phyloP scores from a whole-genome alignment of 208 protist genomes.

The Leishmania major region DNA sequence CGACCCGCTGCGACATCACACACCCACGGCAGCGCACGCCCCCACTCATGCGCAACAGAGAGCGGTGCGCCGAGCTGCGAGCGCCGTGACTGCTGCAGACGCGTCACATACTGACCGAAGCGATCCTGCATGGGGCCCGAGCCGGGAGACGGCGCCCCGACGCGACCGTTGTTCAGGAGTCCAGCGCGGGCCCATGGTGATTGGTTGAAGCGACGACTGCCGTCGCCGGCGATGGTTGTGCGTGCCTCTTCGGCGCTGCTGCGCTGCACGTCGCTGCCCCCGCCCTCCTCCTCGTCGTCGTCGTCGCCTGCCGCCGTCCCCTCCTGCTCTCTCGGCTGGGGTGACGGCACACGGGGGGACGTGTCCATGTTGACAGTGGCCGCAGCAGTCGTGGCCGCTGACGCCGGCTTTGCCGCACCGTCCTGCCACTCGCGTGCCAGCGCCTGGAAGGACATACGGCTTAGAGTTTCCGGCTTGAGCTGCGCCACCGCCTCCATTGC shows the following conservation, averaged over 20 bases:
- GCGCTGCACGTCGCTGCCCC: background rate
- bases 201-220: background rate
- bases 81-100: background rate
- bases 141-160: background rate
- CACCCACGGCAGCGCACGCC: conserved; percentile 42
- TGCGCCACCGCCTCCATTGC: conserved; percentile 39
- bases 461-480: conserved; percentile 28
- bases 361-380: no score
- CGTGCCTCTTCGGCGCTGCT: background rate
- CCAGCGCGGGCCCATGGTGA: background rate
- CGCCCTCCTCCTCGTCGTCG: background rate
- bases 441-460: conserved; percentile 12
- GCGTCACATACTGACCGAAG: background rate
- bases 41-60: conserved; percentile 14
- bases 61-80: background rate
- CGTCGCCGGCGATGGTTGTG: background rate
- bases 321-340: background rate
- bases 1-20: conserved; percentile 35
- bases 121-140: no score
- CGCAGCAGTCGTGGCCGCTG: background rate
- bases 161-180: background rate
- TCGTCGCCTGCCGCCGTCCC: background rate
- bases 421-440: conserved; percentile 7
- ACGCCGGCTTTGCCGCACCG: background rate
- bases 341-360: background rate